Conservation (phyloP, 768 basidiomycete species). For the Suillus americanus region DNA sequence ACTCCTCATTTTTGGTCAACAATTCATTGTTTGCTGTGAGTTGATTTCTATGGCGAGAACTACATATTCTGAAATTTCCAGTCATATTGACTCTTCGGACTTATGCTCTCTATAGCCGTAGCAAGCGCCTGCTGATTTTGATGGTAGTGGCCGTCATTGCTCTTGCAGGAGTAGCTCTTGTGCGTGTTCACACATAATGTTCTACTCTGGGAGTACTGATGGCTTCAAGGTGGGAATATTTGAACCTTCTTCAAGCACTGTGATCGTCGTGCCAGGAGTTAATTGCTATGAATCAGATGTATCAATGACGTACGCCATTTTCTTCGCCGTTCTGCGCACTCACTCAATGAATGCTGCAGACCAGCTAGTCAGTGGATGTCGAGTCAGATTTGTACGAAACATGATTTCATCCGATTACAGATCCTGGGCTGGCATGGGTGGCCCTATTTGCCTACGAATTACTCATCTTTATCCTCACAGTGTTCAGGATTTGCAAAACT, state of each 20-base stretch:
- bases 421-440: conserved; percentile 43
- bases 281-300: neutral
- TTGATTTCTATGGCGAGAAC: neutral
- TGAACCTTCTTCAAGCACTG: neutral
- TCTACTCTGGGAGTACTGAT: neutral
- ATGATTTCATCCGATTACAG: conserved; percentile 14
- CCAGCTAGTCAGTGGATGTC: neutral
- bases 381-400: neutral
- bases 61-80: conserved; percentile 14
- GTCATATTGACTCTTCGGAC: conserved; percentile 48
- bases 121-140: conserved; percentile 33
- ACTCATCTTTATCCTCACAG: conserved; percentile 46
- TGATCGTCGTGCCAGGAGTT: neutral
- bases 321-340: neutral
- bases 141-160: conserved; percentile 34
- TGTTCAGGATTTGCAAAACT: conserved; percentile 43
- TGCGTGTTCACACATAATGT: conserved; percentile 25
- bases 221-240: neutral
- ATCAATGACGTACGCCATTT: neutral
- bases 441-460: conserved; percentile 50
- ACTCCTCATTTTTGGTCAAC: conserved; percentile 40
- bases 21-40: conserved; percentile 49
- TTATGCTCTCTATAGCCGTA: conserved; percentile 49
- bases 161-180: conserved; percentile 34
- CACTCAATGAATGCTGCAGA: neutral